A percentile compares a stretch with the other conserved stretches of the same genome.
Conservation (phyloP, 208 protist species). For the Crithidia expoeki region DNA sequence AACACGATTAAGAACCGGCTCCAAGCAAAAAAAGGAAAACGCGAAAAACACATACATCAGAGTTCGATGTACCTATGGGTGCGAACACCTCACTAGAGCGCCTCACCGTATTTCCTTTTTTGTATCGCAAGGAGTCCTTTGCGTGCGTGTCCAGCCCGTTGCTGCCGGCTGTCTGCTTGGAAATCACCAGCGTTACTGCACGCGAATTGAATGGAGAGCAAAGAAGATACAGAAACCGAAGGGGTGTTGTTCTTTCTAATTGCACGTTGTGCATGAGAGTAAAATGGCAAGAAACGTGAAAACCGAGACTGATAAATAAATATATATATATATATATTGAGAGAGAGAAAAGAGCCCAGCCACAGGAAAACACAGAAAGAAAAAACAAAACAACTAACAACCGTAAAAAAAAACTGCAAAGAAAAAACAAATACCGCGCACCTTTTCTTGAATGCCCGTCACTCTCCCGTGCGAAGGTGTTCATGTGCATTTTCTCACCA, state of each 20-base stretch:
- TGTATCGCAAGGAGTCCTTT: too few relatives aligned
- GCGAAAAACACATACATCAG: neutral
- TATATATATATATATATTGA: too few relatives aligned
- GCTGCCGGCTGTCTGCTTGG: neutral
- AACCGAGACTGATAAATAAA: neutral
- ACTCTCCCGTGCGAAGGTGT: too few relatives aligned
- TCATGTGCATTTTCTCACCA: neutral
- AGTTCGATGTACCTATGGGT: too few relatives aligned
- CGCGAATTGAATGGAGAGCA: too few relatives aligned
- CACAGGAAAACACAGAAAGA: constrained; percentile 12
- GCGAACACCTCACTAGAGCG: too few relatives aligned
- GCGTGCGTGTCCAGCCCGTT: too few relatives aligned
- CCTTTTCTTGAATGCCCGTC: constrained; percentile 3
- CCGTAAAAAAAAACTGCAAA: neutral
- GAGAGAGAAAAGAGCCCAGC: neutral
- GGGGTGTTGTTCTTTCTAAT: neutral
- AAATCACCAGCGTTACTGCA: too few relatives aligned
- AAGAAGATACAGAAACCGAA: neutral
- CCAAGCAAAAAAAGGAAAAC: too few relatives aligned
- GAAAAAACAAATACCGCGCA: neutral
- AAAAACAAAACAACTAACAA: constrained; percentile 2
- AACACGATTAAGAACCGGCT: too few relatives aligned
- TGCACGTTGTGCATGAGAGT: constrained; percentile 1
- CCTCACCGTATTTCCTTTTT: too few relatives aligned
- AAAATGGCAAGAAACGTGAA: constrained; percentile 14